A percentile compares a stretch with the other conserved stretches of the same genome.
Evolutionary conservation across 2,329 filamentous ascomycete genomes (phyloP).

Genomic region (Daldinia eschscholtzii): DNA sequence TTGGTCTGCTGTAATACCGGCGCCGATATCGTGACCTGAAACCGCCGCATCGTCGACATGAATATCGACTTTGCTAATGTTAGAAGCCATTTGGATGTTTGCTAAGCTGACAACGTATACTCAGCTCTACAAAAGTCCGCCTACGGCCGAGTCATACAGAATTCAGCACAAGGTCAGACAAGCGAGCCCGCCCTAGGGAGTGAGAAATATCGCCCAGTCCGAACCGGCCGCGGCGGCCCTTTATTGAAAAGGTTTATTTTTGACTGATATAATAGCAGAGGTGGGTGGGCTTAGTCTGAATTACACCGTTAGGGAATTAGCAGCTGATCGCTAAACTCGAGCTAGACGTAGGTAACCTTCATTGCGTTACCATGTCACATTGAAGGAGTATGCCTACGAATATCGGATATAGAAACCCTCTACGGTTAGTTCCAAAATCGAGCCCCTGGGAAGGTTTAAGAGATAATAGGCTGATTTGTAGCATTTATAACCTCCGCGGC

Average conservation of each 20-base stretch:
- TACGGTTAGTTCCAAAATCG: not conserved
- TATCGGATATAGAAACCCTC: not conserved
- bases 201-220: not conserved
- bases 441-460: not conserved
- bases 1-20: constrained; percentile 2
- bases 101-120: not conserved
- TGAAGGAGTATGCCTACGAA: not conserved
- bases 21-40: constrained; percentile 13
- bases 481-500: not conserved
- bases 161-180: constrained; percentile 2
- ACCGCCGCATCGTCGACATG: constrained; percentile 24
- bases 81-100: constrained; percentile 22
- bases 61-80: constrained; percentile 22
- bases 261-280: not conserved
- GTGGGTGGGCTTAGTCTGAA: not conserved
- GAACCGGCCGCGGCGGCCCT: not conserved
- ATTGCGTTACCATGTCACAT: not conserved
- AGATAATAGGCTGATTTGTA: not conserved
- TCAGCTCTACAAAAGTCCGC: not conserved
- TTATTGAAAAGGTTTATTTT: too few relatives aligned
- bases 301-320: not conserved
- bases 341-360: not conserved
- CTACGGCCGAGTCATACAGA: not conserved
- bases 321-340: not conserved
- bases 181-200: constrained; percentile 7